Conservation (phyloP, 805 yeast species). For the Lachancea dasiensis region DNA sequence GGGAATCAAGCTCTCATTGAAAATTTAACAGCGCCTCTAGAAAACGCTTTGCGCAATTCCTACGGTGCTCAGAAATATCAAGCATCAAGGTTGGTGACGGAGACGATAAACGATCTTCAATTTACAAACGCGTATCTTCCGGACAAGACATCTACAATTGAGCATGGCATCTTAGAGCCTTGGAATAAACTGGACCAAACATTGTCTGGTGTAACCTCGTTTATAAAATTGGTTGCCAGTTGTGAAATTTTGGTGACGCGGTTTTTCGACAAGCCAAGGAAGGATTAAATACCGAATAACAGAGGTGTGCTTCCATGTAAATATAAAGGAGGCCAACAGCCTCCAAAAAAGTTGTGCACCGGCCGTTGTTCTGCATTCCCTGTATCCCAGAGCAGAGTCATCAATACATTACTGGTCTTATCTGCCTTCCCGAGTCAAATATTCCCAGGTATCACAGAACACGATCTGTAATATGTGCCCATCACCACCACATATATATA, state of each 20-base stretch:
- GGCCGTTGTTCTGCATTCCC: too few species aligned
- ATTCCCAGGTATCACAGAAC: too few species aligned
- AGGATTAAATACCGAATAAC: constrained; percentile 4
- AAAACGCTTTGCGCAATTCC: constrained; percentile 16
- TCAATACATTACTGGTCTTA: too few species aligned
- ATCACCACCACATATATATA: too few species aligned
- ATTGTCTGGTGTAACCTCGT: constrained; percentile 14
- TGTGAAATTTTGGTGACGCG: constrained; percentile 20
- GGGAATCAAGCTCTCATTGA: constrained; percentile 10
- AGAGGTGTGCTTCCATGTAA: too few species aligned
- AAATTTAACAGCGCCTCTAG: constrained; percentile 17
- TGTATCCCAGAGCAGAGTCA: too few species aligned
- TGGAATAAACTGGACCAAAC: constrained; percentile 22
- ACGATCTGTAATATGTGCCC: too few species aligned
- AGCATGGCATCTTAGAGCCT: constrained; percentile 23
- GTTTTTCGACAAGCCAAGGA: constrained; percentile 22
- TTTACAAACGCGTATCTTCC: constrained; percentile 14
- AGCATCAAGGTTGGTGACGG: constrained; percentile 12
- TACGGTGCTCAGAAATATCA: constrained; percentile 15
- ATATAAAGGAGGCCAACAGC: too few species aligned
- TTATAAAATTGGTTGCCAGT: constrained; percentile 17
- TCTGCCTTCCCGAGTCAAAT: too few species aligned
- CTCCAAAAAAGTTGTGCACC: too few species aligned
- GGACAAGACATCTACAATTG: background rate
- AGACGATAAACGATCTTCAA: constrained; percentile 12